A percentile compares a stretch with the other conserved stretches of the same genome.
phyloP scores from a whole-genome alignment of 306 rosid genomes.

The Prunus mume region DNA sequence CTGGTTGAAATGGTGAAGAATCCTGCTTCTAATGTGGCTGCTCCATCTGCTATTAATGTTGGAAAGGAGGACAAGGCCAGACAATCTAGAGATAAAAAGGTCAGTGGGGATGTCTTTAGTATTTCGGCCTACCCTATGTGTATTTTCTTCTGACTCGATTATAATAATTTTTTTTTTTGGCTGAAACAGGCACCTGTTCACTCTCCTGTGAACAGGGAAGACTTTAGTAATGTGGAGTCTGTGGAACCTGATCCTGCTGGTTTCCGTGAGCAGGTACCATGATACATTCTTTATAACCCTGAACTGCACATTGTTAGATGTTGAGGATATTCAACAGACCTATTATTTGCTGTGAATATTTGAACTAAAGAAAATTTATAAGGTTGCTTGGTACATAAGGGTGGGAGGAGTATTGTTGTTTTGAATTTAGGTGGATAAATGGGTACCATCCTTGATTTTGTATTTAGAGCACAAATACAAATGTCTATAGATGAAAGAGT shows the following conservation, averaged over 20 bases:
- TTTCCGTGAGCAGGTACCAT: slow-evolving; percentile 82
- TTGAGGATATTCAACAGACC: not conserved
- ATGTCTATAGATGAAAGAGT: not conserved
- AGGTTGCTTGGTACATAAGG: not conserved
- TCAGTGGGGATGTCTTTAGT: slow-evolving; percentile 29
- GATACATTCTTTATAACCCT: not conserved
- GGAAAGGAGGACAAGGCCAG: slow-evolving; percentile 88
- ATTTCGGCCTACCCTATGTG: not conserved
- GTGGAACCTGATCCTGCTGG: slow-evolving; percentile 86
- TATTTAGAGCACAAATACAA: not conserved
- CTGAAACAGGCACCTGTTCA: slow-evolving; percentile 59
- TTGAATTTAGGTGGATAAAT: not conserved
- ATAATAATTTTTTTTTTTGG: not conserved
- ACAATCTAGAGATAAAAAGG: slow-evolving; percentile 81
- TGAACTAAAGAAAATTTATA: not conserved
- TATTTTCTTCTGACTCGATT: not conserved
- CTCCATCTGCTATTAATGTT: slow-evolving; percentile 47
- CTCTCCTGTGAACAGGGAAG: slow-evolving; percentile 54
- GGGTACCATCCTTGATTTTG: not conserved
- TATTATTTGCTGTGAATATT: not conserved
- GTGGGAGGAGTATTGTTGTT: not conserved
- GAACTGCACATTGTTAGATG: not conserved
- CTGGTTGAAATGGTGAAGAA: slow-evolving; percentile 82
- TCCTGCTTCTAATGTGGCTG: slow-evolving; percentile 51
- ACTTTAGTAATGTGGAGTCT: slow-evolving; percentile 49